A percentile compares a stretch with the other conserved stretches of the same genome.
These are phyloP conservation scores for Venturia effusa DNA, from an alignment of 2,329 filamentous ascomycete genomes.

Conservation along the genomic window DNA sequence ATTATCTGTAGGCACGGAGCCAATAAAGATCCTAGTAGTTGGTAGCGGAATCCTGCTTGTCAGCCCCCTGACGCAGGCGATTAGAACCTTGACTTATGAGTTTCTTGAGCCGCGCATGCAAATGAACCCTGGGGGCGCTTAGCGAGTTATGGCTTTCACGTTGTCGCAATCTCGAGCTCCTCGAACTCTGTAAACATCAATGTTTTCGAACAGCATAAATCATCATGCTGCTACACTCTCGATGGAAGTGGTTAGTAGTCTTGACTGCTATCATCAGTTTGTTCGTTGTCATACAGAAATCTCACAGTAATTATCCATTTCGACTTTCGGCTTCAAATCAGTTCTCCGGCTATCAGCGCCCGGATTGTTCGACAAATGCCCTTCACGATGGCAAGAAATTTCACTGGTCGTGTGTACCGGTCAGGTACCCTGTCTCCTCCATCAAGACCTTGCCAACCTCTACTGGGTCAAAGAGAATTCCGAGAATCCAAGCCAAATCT, in stretches of 20 bases:
- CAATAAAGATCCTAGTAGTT: background rate
- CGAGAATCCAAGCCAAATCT: background rate
- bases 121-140: background rate
- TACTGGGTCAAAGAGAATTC: background rate
- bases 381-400: background rate
- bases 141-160: background rate
- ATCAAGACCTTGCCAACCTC: background rate
- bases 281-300: background rate
- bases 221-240: background rate
- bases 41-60: background rate
- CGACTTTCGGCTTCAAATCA: background rate
- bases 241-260: background rate
- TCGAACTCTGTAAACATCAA: background rate
- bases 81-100: background rate
- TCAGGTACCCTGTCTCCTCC: constrained; percentile 7
- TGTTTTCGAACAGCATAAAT: background rate
- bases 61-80: background rate
- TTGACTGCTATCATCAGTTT: background rate
- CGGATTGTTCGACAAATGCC: background rate
- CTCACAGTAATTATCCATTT: background rate
- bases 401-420: background rate
- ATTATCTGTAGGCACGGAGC: background rate
- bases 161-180: background rate
- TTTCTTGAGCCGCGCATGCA: background rate
- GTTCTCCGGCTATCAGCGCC: background rate